Conservation (phyloP, 2,329 filamentous ascomycete species). For the Colletotrichum noveboracense region DNA sequence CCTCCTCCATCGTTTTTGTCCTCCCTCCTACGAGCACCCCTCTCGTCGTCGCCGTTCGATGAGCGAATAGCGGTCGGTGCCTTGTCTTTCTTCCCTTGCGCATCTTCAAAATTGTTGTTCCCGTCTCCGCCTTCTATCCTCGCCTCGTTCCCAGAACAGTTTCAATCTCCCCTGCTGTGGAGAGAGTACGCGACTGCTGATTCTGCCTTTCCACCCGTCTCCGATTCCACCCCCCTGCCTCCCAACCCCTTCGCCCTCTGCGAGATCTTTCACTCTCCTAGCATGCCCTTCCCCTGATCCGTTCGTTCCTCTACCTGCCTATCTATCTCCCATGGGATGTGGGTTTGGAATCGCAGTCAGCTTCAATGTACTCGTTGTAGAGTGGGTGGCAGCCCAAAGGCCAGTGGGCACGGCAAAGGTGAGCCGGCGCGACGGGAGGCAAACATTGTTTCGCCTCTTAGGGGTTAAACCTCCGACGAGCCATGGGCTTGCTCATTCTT, state of each 20-base stretch:
- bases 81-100: not conserved
- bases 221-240: not conserved
- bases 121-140: not conserved
- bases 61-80: not conserved
- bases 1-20: not conserved
- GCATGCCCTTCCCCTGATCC: not conserved
- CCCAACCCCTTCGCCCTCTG: not conserved
- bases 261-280: not conserved
- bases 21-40: not conserved
- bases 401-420: not conserved
- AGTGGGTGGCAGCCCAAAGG: not conserved
- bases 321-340: not conserved
- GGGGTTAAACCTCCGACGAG: not conserved
- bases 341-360: not conserved
- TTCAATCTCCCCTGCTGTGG: slow-evolving; percentile 4
- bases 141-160: not conserved
- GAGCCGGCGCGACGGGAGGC: slow-evolving; percentile 2
- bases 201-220: not conserved
- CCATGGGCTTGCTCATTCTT: not conserved
- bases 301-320: not conserved
- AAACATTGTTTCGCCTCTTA: slow-evolving; percentile 16
- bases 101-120: not conserved
- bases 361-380: not conserved
- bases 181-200: not conserved
- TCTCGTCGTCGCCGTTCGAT: not conserved